Percentiles rank a stretch among this genome's conserved stretches.
Evolutionary conservation across 2,329 filamentous ascomycete genomes (phyloP).

Genomic region (Didymella sp.): DNA sequence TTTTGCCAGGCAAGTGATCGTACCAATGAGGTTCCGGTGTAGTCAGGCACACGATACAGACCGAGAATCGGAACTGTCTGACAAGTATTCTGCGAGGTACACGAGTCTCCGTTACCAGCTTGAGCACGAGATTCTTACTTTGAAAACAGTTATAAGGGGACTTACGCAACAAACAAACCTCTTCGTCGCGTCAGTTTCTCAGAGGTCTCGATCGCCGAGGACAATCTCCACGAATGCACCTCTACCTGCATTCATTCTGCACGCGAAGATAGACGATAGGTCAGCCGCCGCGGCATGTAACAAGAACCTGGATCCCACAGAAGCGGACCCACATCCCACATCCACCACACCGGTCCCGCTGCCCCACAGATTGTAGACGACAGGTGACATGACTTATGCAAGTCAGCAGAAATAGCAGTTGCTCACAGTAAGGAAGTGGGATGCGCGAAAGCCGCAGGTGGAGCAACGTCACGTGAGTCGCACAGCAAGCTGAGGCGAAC

Average conservation of each 20-base stretch:
- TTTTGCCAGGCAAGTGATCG: background rate
- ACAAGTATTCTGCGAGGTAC: background rate
- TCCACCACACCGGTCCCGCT: constrained; percentile 4
- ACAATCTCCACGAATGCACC: constrained; percentile 1
- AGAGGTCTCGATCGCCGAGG: background rate
- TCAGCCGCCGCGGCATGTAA: constrained; percentile 2
- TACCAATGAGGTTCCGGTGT: background rate
- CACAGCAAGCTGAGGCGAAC: constrained; percentile 4
- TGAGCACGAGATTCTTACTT: background rate
- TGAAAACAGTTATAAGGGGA: background rate
- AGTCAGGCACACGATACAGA: background rate
- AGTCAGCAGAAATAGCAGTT: constrained; percentile 5
- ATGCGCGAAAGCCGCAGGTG: background rate
- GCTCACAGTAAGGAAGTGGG: background rate
- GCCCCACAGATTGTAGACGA: constrained; percentile 1
- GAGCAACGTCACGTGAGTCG: constrained; percentile 4
- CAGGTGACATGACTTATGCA: constrained; percentile 9
- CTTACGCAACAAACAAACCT: background rate
- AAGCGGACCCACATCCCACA: constrained; percentile 1
- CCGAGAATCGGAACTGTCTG: background rate
- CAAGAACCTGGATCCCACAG: constrained; percentile 1
- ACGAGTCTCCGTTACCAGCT: background rate
- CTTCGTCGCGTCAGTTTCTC: background rate
- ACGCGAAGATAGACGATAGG: background rate
- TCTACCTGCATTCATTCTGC: constrained; percentile 1